Evolutionary conservation across 768 basidiomycete genomes (phyloP).

Genomic region (Mycena floridula): DNA sequence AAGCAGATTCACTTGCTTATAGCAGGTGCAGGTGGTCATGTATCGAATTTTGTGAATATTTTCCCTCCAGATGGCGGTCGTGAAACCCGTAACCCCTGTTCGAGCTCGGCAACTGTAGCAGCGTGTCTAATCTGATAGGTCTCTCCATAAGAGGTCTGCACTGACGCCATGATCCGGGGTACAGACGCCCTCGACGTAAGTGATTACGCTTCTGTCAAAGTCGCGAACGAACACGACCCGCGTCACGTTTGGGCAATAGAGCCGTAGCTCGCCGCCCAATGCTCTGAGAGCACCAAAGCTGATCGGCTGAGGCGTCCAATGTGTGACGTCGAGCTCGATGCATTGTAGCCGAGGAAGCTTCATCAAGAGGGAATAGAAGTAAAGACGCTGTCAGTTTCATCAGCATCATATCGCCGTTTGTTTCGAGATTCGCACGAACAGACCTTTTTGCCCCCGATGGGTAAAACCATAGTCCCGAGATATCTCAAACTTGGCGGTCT

Average conservation of each 20-base stretch:
- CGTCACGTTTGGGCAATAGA: constrained; percentile 49
- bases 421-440: constrained; percentile 5
- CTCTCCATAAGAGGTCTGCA: constrained; percentile 24
- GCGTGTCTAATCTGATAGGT: too few relatives aligned
- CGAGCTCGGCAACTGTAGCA: too few relatives aligned
- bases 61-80: too few relatives aligned
- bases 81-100: too few relatives aligned
- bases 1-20: too few relatives aligned
- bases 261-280: constrained; percentile 50
- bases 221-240: constrained; percentile 58
- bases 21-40: too few relatives aligned
- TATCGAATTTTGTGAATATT: too few relatives aligned
- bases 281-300: constrained; percentile 49
- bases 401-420: not conserved
- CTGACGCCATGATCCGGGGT: constrained; percentile 17
- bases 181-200: constrained; percentile 21
- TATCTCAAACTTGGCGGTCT: constrained; percentile 41
- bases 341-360: constrained; percentile 43
- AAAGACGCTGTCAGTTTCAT: constrained; percentile 54
- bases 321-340: constrained; percentile 58
- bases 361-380: constrained; percentile 56
- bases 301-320: constrained; percentile 56
- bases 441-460: constrained; percentile 50
- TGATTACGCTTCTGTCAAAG: constrained; percentile 51
- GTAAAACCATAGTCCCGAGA: constrained; percentile 59